Conservation (phyloP, 768 basidiomycete species). For the Lactarius sanguifluus region DNA sequence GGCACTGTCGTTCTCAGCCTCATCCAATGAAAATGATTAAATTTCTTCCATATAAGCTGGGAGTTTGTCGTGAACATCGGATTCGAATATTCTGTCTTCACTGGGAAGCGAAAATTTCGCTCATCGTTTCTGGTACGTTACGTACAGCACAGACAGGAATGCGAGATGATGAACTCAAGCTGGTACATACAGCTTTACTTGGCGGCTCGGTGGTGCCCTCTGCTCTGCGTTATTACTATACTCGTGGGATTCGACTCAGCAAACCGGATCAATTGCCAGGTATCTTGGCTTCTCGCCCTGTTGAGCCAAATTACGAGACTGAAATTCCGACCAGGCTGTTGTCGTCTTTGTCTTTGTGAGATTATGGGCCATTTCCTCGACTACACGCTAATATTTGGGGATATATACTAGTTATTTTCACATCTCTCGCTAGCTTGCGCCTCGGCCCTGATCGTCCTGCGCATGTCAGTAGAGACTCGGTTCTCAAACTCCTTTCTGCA, state of each 20-base stretch:
- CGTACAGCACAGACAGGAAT: background rate
- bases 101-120: background rate
- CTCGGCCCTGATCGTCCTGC: slow-evolving; percentile 17
- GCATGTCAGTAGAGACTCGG: slow-evolving; percentile 16
- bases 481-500: background rate
- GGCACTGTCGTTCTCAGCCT: too few relatives aligned
- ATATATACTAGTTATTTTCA: slow-evolving; percentile 2
- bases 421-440: slow-evolving; percentile 8
- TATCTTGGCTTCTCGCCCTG: background rate
- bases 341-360: slow-evolving; percentile 1
- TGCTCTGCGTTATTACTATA: background rate
- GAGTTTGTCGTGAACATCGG: background rate
- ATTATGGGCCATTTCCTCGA: too few relatives aligned
- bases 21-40: too few relatives aligned
- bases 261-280: background rate
- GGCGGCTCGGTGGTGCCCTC: background rate
- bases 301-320: background rate
- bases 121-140: background rate
- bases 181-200: background rate
- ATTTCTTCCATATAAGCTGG: background rate
- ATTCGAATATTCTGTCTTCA: background rate
- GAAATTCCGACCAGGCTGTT: background rate
- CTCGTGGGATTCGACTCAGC: background rate
- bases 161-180: background rate
- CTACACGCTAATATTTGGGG: background rate